Conservation (phyloP, 768 basidiomycete species). For the Galerina marginata region DNA sequence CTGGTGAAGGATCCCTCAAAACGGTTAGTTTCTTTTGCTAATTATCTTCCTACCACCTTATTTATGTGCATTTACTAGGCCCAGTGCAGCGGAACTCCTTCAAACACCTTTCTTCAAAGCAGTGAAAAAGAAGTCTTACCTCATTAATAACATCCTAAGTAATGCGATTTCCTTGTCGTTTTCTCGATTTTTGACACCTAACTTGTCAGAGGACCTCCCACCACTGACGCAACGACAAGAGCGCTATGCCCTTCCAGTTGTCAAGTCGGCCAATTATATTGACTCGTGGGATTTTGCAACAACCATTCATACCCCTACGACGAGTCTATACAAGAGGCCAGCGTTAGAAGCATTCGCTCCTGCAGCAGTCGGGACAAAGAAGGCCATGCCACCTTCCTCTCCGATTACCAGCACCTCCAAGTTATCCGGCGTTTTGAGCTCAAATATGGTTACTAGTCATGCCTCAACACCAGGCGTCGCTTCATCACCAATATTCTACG, state of each 20-base stretch:
- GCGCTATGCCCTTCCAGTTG: constrained; percentile 50
- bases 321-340: constrained; percentile 30
- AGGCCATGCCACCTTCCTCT: constrained; percentile 27
- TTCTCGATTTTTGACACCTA: neutral
- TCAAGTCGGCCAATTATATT: constrained; percentile 50
- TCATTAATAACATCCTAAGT: constrained; percentile 80
- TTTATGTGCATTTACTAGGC: constrained; percentile 47
- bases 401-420: constrained; percentile 14
- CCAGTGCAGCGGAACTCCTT: constrained; percentile 76
- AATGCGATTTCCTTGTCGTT: constrained; percentile 1
- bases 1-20: constrained; percentile 83
- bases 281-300: constrained; percentile 85
- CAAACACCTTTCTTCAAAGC: constrained; percentile 79
- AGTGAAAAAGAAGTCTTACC: constrained; percentile 79
- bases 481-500: constrained; percentile 22
- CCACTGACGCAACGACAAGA: constrained; percentile 78
- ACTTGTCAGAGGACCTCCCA: constrained; percentile 61
- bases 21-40: constrained; percentile 49
- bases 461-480: constrained; percentile 16
- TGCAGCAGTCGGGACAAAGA: constrained; percentile 27
- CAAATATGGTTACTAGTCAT: constrained; percentile 9
- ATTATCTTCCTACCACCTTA: neutral
- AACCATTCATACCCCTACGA: constrained; percentile 33
- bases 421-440: constrained; percentile 23
- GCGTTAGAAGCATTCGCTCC: constrained; percentile 29